Conservation (phyloP, 1,284 basidiomycete genomes). For the Thelephora terrestris region DNA sequence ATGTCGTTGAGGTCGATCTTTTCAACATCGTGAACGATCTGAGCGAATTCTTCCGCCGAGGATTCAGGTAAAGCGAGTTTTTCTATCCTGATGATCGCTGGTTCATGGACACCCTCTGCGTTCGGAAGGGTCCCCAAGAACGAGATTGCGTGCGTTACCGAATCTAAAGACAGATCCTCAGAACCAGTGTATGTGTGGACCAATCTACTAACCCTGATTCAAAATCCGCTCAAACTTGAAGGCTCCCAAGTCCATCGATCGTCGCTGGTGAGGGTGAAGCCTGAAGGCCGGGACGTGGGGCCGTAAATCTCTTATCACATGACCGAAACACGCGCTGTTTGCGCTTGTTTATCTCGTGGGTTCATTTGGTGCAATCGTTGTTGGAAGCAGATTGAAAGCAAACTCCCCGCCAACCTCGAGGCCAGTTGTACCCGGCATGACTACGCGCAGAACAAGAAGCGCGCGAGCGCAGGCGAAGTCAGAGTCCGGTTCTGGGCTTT, state of each 20-base stretch:
- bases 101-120: conserved; percentile 13
- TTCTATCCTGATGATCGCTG: conserved; percentile 52
- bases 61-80: conserved; percentile 39
- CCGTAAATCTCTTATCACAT: no score
- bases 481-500: conserved; percentile 14
- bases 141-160: conserved; percentile 34
- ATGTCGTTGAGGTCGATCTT: conserved; percentile 38
- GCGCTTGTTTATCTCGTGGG: no score
- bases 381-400: no score
- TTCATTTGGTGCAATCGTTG: no score
- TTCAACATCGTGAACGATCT: conserved; percentile 22
- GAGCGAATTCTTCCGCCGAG: conserved; percentile 13
- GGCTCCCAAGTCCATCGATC: background rate
- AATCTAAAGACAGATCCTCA: conserved; percentile 28
- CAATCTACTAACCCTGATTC: background rate
- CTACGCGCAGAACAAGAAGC: no score
- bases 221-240: conserved; percentile 1
- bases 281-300: no score
- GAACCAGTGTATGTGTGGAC: no score
- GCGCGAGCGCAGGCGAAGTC: no score
- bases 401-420: no score
- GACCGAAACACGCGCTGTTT: no score
- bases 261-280: no score
- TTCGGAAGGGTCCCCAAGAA: conserved; percentile 31
- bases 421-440: no score